A percentile compares a stretch with the other conserved stretches of the same genome.
Evolutionary conservation across 2,329 filamentous ascomycete genomes (phyloP).

Genomic region (Lecanosticta acicola): DNA sequence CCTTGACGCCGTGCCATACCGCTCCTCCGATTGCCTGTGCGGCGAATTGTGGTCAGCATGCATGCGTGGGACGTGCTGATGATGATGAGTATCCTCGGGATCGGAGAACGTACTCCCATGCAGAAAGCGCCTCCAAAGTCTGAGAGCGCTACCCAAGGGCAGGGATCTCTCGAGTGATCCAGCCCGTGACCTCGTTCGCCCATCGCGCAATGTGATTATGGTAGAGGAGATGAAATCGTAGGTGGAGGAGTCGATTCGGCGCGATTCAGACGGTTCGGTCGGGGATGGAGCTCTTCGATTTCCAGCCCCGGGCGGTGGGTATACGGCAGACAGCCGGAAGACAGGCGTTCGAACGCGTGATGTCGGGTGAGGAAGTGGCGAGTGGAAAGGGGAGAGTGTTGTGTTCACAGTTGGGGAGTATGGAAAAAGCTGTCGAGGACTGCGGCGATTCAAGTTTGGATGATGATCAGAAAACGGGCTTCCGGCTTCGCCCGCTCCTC

Average conservation of each 20-base stretch:
- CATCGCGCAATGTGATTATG: slow-evolving; percentile 13
- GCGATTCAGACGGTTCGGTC: neutral
- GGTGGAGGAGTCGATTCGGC: neutral
- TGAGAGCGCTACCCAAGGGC: slow-evolving; percentile 92
- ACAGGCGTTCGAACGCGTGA: neutral
- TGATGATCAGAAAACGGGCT: too few relatives aligned
- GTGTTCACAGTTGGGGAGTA: too few relatives aligned
- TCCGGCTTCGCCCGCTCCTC: neutral
- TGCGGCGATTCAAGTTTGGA: too few relatives aligned
- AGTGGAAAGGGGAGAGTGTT: neutral
- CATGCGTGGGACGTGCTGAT: too few relatives aligned
- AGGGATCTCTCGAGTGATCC: slow-evolving; percentile 96
- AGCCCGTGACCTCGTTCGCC: slow-evolving; percentile 39
- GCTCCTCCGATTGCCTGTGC: slow-evolving; percentile 43
- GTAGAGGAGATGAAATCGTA: neutral
- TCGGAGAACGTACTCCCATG: slow-evolving; percentile 83
- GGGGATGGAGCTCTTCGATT: too few relatives aligned
- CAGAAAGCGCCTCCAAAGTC: slow-evolving; percentile 96
- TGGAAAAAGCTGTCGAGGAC: too few relatives aligned
- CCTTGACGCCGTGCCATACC: slow-evolving; percentile 96
- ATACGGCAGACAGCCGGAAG: too few relatives aligned
- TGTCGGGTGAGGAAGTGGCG: neutral
- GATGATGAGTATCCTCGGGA: neutral
- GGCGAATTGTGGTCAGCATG: slow-evolving; percentile 4
- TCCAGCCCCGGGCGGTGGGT: too few relatives aligned